A percentile compares a stretch with the other conserved stretches of the same genome.
These are phyloP conservation scores for Fusarium sp. DNA, from an alignment of 2,329 filamentous ascomycete species.

Conservation along the genomic window DNA sequence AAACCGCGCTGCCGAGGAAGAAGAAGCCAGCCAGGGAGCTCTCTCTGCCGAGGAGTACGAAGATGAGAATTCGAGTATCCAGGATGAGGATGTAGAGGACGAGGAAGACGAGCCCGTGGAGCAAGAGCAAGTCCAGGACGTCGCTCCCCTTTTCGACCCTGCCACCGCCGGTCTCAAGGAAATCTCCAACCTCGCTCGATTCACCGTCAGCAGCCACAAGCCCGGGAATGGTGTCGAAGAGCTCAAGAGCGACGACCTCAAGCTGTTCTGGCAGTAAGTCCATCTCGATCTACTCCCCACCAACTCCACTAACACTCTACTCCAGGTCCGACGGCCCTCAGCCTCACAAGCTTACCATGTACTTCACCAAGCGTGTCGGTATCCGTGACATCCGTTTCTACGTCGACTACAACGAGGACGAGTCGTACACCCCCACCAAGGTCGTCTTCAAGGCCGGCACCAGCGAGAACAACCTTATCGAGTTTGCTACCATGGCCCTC, in stretches of 20 bases:
- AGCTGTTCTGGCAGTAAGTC: slow-evolving; percentile 83
- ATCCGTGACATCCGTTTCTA: slow-evolving; percentile 86
- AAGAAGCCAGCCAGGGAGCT: slow-evolving; percentile 39
- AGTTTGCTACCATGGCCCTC: slow-evolving; percentile 86
- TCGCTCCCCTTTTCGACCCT: slow-evolving; percentile 65
- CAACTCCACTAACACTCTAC: neutral
- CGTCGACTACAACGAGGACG: slow-evolving; percentile 92
- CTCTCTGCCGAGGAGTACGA: slow-evolving; percentile 54
- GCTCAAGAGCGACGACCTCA: slow-evolving; percentile 80
- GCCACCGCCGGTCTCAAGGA: slow-evolving; percentile 77
- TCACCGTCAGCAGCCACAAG: slow-evolving; percentile 87
- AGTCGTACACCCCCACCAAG: slow-evolving; percentile 96
- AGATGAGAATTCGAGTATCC: slow-evolving; percentile 51
- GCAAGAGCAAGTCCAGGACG: slow-evolving; percentile 49
- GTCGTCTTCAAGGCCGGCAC: slow-evolving; percentile 92
- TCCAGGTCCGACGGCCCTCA: slow-evolving; percentile 84
- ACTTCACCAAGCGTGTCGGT: slow-evolving; percentile 86
- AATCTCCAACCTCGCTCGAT: slow-evolving; percentile 86
- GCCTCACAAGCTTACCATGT: slow-evolving; percentile 85
- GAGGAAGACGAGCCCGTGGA: slow-evolving; percentile 28
- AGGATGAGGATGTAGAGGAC: slow-evolving; percentile 56
- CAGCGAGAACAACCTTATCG: slow-evolving; percentile 90
- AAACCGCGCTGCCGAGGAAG: slow-evolving; percentile 43
- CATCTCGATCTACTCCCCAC: neutral
- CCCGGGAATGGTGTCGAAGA: slow-evolving; percentile 84